Evolutionary conservation across 805 yeast species (phyloP), one percentile per base, ranked within the genome.

Genomic region (Geotrichum ghanense): DNA sequence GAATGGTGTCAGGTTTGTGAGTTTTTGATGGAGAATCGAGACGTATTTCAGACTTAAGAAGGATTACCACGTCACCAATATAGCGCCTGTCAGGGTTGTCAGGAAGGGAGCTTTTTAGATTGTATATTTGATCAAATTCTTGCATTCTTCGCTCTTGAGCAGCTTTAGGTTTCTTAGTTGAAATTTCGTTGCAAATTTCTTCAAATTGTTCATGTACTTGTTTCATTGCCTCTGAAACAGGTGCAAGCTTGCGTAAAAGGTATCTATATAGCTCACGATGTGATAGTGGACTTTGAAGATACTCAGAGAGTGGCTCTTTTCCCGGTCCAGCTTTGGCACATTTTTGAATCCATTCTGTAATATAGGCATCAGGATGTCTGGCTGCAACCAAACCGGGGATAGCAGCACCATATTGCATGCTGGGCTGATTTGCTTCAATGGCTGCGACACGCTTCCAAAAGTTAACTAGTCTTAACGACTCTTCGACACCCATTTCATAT

Each of bases 261-360:
- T 27, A 43, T 7, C 40, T 26, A 24, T 50, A 53, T 16, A 47
- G 48, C 9, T 44, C 34, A 22, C 57, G 40, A 3, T 56, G 50
- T 7, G 31, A 37, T 19, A 56, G 42, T 10, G 62, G 62, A 25
- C 52, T 42, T 17, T 42, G 35, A 43, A 58, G 37, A 43, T 57
- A 58, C 12, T 48, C 51, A 7, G 50, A 24, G 21, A 53, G 26
- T 9, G 51, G 37, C 39, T 58, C 60, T 14, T 41, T 41, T 24
- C 48, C 41, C 7, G 37, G 37, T 7, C 37, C 37, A 7, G 22
- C 35, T 23, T 37, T 47, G n/a, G 19, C 16, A 37, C 48, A 43
- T 3, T 42, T 40, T 1, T 52, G 44, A 21, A 53, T 41, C 58
- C 58, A 56, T 21, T 56, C 56, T 10, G 56, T 57, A 20, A 54